Evolutionary conservation across 306 rosid species (phyloP).

Genomic region (Quercus dentata): DNA sequence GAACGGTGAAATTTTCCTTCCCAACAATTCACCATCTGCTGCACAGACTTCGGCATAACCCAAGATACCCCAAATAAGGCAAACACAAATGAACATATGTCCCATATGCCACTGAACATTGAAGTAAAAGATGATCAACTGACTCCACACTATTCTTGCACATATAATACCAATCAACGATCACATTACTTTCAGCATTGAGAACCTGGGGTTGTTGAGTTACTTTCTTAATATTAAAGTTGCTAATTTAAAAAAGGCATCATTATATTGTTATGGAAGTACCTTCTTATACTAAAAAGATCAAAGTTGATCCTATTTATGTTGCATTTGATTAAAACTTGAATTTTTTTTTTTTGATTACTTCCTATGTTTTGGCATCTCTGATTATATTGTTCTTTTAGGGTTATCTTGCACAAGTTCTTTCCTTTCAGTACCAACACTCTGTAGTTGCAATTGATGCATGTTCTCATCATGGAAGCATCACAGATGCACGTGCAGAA

Average conservation of each 20-base stretch:
- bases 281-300: neutral
- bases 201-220: too few species aligned
- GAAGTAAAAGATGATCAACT: neutral
- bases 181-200: too few species aligned
- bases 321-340: neutral
- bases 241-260: neutral
- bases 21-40: too few species aligned
- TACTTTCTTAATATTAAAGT: neutral
- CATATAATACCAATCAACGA: neutral
- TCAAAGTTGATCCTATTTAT: neutral
- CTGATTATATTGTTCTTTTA: conserved; percentile 25
- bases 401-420: conserved; percentile 97
- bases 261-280: too few species aligned
- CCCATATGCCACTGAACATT: too few species aligned
- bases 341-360: conserved; percentile 1
- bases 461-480: conserved; percentile 83
- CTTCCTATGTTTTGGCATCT: neutral
- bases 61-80: too few species aligned
- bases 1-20: too few species aligned
- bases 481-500: conserved; percentile 71
- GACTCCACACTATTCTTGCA: neutral
- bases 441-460: conserved; percentile 88
- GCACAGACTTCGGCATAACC: too few species aligned
- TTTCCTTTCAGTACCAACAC: conserved; percentile 75
- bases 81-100: too few species aligned